Percentiles rank a stretch among this genome's conserved stretches.
Evolutionary conservation across 1,139 yeast species (phyloP).

Genomic region (Saccharomyces hybrid): DNA sequence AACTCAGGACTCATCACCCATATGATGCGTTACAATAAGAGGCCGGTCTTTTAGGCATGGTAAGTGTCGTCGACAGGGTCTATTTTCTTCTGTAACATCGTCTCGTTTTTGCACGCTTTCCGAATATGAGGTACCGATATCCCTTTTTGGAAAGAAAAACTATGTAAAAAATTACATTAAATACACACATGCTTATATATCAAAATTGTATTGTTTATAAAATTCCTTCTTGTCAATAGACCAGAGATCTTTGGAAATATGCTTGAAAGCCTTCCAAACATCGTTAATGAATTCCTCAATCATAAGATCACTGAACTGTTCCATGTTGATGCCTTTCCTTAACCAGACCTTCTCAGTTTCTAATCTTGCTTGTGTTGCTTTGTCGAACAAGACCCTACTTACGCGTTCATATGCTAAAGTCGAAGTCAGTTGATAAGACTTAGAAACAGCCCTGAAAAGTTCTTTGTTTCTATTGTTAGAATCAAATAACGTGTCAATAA

Average conservation of each 20-base stretch:
- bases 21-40: not conserved
- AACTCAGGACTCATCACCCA: not conserved
- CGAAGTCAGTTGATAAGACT: conserved; percentile 17
- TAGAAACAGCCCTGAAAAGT: conserved; percentile 12
- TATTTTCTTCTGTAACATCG: not conserved
- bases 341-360: conserved; percentile 13
- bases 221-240: not conserved
- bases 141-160: not conserved
- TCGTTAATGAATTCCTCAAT: conserved; percentile 11
- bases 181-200: conserved; percentile 10
- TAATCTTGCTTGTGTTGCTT: conserved; percentile 16
- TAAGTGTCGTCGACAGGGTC: not conserved
- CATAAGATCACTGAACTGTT: conserved; percentile 12
- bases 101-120: not conserved
- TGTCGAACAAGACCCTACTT: conserved; percentile 18
- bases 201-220: not conserved
- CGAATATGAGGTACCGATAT: not conserved
- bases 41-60: not conserved
- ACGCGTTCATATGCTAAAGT: conserved; percentile 19
- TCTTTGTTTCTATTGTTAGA: conserved; percentile 6
- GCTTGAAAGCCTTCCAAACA: conserved; percentile 1
- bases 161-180: conserved; percentile 12
- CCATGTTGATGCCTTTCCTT: conserved; percentile 9
- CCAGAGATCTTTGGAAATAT: conserved; percentile 3
- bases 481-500: conserved; percentile 16